Percentiles rank a stretch among this genome's conserved stretches.
phyloP scores from a whole-genome alignment of 208 protist genomes.

The Leishmania tropica region DNA sequence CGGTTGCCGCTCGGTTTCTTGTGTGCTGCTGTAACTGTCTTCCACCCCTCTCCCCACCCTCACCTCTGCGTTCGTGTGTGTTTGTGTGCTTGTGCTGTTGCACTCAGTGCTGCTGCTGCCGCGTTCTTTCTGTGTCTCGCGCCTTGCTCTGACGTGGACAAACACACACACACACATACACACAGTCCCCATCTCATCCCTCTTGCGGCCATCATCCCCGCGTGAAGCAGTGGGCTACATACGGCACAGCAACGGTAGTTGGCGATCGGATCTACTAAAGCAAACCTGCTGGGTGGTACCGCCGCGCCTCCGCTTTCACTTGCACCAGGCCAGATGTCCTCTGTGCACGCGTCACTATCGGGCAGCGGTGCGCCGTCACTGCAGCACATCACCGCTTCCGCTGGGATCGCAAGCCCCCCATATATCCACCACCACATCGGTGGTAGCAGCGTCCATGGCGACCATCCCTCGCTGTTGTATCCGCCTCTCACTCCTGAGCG shows the following conservation, averaged over 20 bases:
- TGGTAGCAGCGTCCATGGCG: background rate
- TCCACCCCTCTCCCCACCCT: background rate
- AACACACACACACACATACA: background rate
- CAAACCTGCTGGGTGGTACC: background rate
- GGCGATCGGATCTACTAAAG: background rate
- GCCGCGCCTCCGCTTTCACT: background rate
- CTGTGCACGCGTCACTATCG: background rate
- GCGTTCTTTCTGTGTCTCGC: background rate
- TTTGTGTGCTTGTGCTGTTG: background rate
- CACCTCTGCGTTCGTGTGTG: background rate
- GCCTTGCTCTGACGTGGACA: too few species aligned
- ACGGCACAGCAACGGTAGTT: background rate
- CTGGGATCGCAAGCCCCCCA: background rate
- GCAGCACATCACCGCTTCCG: background rate
- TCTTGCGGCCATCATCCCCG: background rate
- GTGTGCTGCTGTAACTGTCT: too few species aligned
- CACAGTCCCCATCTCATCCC: background rate
- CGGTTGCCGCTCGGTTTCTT: too few species aligned
- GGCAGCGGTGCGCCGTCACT: background rate
- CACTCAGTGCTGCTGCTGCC: background rate
- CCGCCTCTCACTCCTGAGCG: constrained; percentile 12
- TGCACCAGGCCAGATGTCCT: background rate
- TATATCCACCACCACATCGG: background rate
- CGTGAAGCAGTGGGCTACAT: background rate
- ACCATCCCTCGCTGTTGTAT: background rate